phyloP scores from a whole-genome alignment of 306 rosid genomes.

The Lathyrus oleraceus region DNA sequence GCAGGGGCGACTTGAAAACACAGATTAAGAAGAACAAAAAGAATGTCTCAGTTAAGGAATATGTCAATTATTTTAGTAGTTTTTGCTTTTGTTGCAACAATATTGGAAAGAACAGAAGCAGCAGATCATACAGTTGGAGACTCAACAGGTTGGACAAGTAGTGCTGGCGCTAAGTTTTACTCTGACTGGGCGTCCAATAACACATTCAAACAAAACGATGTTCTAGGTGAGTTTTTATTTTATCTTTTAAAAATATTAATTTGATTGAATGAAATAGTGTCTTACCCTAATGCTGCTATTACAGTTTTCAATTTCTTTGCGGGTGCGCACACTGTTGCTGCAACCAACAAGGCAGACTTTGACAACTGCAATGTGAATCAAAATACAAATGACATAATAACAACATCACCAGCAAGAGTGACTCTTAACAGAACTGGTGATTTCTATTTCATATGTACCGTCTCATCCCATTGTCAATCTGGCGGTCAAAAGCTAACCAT shows the following conservation, averaged over 20 bases:
- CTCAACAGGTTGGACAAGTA: conserved; percentile 36
- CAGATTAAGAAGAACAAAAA: not conserved
- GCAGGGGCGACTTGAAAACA: conserved; percentile 41
- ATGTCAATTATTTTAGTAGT: conserved; percentile 20
- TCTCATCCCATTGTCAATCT: conserved; percentile 37
- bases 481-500: conserved; percentile 52
- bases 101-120: conserved; percentile 16
- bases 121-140: conserved; percentile 39
- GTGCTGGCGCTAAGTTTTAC: conserved; percentile 22
- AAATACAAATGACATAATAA: accelerated
- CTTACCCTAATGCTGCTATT: not conserved
- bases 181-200: conserved; percentile 39
- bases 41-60: conserved; percentile 31
- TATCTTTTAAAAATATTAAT: too few relatives aligned
- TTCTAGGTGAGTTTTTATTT: conserved; percentile 33
- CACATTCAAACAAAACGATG: conserved; percentile 35
- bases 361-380: conserved; percentile 22
- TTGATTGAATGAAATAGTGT: not conserved
- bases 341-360: conserved; percentile 15
- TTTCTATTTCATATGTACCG: conserved; percentile 41
- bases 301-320: conserved; percentile 31
- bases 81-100: conserved; percentile 12
- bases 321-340: conserved; percentile 28
- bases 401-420: conserved; percentile 18
- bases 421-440: conserved; percentile 19